A percentile compares a stretch with the other conserved stretches of the same genome.
phyloP scores from a whole-genome alignment of 352 stramenopile genomes.

The Pythium folliculosum region DNA sequence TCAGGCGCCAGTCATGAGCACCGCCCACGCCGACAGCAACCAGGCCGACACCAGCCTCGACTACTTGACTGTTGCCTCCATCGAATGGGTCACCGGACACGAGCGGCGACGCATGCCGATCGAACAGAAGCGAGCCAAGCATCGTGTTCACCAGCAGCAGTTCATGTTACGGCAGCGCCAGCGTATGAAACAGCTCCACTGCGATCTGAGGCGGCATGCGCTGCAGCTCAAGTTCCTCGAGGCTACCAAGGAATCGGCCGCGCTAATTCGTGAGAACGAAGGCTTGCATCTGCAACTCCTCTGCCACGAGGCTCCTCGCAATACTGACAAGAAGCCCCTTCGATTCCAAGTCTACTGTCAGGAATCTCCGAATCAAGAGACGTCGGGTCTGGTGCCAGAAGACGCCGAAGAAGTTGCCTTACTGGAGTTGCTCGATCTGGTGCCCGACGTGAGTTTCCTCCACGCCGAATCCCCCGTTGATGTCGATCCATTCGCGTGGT shows the following conservation, averaged over 20 bases:
- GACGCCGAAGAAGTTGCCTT: no score
- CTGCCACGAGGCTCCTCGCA: no score
- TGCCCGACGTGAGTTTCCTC: no score
- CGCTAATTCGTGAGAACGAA: background rate
- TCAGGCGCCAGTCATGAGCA: no score
- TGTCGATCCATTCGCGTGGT: no score
- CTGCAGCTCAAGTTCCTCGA: background rate
- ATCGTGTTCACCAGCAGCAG: background rate
- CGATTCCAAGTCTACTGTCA: no score
- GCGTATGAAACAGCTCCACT: background rate
- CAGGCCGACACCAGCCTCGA: background rate
- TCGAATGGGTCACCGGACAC: background rate
- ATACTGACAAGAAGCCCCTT: no score
- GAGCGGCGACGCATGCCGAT: background rate
- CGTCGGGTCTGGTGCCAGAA: no score
- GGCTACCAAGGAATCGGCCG: background rate
- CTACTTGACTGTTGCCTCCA: constrained; percentile 1
- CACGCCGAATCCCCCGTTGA: no score
- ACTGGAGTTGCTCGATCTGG: no score
- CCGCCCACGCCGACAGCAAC: background rate
- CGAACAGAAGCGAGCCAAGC: background rate
- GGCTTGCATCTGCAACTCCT: background rate
- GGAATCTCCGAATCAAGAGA: no score
- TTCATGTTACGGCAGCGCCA: background rate
- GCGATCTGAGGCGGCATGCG: background rate